These are phyloP conservation scores for Lepiota brunneoincarnata DNA, from an alignment of 768 basidiomycete genomes.

Conservation along the genomic window DNA sequence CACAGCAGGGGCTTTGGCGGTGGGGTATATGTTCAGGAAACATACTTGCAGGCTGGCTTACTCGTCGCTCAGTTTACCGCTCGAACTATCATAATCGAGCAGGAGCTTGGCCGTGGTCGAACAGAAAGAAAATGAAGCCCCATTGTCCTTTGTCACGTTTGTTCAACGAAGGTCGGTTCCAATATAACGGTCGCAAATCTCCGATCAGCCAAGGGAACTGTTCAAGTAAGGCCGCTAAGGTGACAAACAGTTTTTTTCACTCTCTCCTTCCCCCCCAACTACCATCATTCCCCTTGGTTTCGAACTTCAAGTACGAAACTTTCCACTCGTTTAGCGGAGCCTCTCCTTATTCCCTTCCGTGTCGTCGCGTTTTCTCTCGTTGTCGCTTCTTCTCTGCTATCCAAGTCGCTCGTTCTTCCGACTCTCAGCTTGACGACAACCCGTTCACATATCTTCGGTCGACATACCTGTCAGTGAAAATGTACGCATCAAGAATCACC, in stretches of 20 bases:
- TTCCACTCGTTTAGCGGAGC: conserved; percentile 8
- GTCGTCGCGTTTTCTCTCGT: conserved; percentile 15
- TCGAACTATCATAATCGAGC: background rate
- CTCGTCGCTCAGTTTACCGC: background rate
- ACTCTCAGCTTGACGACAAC: conserved; percentile 1
- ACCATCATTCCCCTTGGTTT: conserved; percentile 10
- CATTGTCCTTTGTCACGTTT: conserved; percentile 5
- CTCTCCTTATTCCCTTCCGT: conserved; percentile 16
- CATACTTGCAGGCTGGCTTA: no score
- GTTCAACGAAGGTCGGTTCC: background rate
- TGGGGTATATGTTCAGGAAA: no score
- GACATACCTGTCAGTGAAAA: conserved; percentile 11
- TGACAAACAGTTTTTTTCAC: conserved; percentile 5
- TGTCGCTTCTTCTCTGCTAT: conserved; percentile 14
- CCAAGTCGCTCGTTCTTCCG: conserved; percentile 13
- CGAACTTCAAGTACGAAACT: conserved; percentile 8
- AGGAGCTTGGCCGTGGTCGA: background rate
- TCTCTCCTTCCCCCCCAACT: conserved; percentile 1
- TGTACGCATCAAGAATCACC: conserved; percentile 20
- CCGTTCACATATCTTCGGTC: background rate
- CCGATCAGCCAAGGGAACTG: conserved; percentile 6
- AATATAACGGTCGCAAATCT: conserved; percentile 11
- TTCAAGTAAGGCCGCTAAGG: background rate
- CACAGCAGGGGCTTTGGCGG: no score
- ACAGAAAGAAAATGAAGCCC: background rate